phyloP scores from a whole-genome alignment of 2,329 filamentous ascomycete genomes.

The Arthrinium phaeospermum region DNA sequence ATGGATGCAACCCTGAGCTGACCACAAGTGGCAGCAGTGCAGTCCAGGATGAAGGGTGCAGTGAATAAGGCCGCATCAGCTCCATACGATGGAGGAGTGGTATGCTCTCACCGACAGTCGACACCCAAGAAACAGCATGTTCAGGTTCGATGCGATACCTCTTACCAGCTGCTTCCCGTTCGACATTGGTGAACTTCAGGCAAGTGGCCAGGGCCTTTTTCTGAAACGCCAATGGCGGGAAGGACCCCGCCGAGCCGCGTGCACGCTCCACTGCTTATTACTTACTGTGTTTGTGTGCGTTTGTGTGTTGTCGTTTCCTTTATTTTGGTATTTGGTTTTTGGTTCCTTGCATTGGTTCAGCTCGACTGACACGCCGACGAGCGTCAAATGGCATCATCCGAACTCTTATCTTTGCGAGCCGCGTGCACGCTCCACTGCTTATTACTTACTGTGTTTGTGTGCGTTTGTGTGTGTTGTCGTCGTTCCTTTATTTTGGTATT shows the following conservation, averaged over 20 bases:
- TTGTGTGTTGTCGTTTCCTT: not conserved
- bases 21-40: not conserved
- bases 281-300: not conserved
- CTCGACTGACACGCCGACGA: too few species aligned
- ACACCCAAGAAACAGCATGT: not conserved
- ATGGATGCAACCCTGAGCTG: too few species aligned
- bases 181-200: not conserved
- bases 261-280: slow-evolving; percentile 5
- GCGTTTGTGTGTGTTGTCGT: not conserved
- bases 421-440: too few species aligned
- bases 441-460: not conserved
- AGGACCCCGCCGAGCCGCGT: not conserved
- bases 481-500: not conserved
- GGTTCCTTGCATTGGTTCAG: not conserved
- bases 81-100: not conserved
- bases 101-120: not conserved
- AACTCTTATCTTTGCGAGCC: too few species aligned
- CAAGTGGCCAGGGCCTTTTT: not conserved
- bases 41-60: not conserved
- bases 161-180: not conserved
- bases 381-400: too few species aligned
- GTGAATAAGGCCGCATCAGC: not conserved
- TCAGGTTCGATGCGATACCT: not conserved
- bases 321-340: not conserved
- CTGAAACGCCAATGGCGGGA: not conserved